Percentiles rank a stretch among this genome's conserved stretches.
These are phyloP conservation scores for Eucalyptus cloeziana DNA, from an alignment of 345 rosid genomes.

Conservation along the genomic window DNA sequence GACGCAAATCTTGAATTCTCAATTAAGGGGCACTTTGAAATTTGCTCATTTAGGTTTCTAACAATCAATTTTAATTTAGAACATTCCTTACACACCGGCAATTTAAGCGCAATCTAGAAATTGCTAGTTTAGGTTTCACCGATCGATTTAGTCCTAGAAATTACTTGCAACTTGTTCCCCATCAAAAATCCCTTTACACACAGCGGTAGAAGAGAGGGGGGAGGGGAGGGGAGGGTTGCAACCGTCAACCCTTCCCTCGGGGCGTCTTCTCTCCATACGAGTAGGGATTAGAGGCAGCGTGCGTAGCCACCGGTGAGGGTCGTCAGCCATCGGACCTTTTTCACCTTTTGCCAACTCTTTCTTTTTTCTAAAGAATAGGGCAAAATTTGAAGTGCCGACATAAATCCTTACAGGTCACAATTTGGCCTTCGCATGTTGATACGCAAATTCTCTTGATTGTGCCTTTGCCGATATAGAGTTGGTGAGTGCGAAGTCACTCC, in stretches of 20 bases:
- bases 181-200: background rate
- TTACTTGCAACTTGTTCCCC: background rate
- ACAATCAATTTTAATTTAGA: no score
- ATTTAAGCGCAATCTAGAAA: background rate
- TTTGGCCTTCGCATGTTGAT: background rate
- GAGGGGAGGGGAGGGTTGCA: background rate
- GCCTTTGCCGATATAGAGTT: background rate
- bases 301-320: background rate
- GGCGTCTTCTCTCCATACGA: background rate
- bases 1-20: background rate
- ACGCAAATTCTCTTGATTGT: background rate
- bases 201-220: background rate
- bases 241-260: background rate
- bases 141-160: background rate
- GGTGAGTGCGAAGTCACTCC: background rate
- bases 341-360: background rate
- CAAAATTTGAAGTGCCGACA: background rate
- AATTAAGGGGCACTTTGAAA: background rate
- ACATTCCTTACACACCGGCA: background rate
- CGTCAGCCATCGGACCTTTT: background rate
- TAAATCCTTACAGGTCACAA: background rate
- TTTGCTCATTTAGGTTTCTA: background rate
- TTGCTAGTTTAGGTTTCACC: background rate
- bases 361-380: background rate
- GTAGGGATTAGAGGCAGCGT: background rate